Percentiles rank a stretch among this genome's conserved stretches.
These are phyloP conservation scores for Elsinoe ampelina DNA, from an alignment of 2,329 filamentous ascomycete genomes.

Conservation along the genomic window DNA sequence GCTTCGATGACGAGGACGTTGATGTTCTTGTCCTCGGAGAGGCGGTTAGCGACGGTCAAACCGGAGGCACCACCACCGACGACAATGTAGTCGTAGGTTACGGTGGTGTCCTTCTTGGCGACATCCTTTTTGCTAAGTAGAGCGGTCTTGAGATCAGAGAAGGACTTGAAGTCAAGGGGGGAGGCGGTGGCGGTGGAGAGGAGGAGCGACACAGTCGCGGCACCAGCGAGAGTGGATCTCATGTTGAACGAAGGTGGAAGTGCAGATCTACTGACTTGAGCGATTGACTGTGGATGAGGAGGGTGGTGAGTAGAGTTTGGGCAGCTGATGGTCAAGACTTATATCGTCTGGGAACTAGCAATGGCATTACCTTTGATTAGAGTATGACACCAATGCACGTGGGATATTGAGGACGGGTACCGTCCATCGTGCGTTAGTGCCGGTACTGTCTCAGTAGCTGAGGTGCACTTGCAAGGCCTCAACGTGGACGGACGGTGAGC, in stretches of 20 bases:
- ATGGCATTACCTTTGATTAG: background rate
- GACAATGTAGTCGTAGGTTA: conserved; percentile 21
- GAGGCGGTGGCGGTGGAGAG: background rate
- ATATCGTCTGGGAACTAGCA: background rate
- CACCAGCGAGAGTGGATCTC: conserved; percentile 10
- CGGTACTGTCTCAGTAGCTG: conserved; percentile 9
- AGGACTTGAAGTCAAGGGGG: background rate
- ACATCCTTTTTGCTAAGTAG: background rate
- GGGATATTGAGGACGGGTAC: conserved; percentile 8
- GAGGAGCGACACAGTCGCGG: conserved; percentile 10
- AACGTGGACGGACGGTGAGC: background rate
- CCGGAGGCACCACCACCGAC: conserved; percentile 22
- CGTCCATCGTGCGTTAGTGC: conserved; percentile 6
- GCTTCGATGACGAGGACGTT: conserved; percentile 26
- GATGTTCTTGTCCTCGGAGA: conserved; percentile 13
- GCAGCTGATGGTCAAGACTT: background rate
- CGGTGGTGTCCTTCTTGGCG: conserved; percentile 24
- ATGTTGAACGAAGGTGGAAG: conserved; percentile 4
- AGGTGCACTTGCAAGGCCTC: background rate
- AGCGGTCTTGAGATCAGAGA: background rate
- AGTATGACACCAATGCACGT: conserved; percentile 5
- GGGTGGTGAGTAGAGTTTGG: background rate
- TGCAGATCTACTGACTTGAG: conserved; percentile 3
- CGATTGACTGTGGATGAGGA: background rate
- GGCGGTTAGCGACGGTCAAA: conserved; percentile 17